phyloP scores from a whole-genome alignment of 192 early-diverging fungal genomes.

The Globomyces pollinis-pini region DNA sequence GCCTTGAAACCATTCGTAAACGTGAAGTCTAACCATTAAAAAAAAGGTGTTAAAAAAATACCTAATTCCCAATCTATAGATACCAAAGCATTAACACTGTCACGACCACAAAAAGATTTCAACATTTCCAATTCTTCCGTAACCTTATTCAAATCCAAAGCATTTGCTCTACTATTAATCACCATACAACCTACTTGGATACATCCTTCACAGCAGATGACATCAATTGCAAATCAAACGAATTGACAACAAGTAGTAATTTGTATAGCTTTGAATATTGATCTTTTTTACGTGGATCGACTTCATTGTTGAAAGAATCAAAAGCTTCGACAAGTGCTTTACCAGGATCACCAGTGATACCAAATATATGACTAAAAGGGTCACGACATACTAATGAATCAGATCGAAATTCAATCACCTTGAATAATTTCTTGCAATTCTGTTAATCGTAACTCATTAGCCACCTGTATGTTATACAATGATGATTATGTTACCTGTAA shows the following conservation, averaged over 20 bases:
- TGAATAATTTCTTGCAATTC: constrained; percentile 46
- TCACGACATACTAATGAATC: constrained; percentile 39
- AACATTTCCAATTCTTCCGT: constrained; percentile 47
- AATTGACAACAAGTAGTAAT: constrained; percentile 42
- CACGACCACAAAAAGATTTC: constrained; percentile 35
- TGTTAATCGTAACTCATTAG: constrained; percentile 35
- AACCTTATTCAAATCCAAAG: constrained; percentile 37
- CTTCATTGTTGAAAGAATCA: constrained; percentile 36
- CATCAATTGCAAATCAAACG: constrained; percentile 46
- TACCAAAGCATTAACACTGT: constrained; percentile 27
- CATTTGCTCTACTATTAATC: constrained; percentile 15
- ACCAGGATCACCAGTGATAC: constrained; percentile 19
- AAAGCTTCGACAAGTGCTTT: constrained; percentile 41
- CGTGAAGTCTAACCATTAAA: constrained; percentile 57
- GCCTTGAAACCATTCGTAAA: constrained; percentile 53
- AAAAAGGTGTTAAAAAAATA: neutral
- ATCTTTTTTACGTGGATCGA: constrained; percentile 34
- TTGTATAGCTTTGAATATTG: constrained; percentile 46
- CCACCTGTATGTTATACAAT: constrained; percentile 32
- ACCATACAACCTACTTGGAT: constrained; percentile 15
- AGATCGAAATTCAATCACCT: constrained; percentile 19
- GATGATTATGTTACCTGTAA: constrained; percentile 3
- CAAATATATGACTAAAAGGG: constrained; percentile 43
- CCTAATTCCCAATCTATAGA: constrained; percentile 47
- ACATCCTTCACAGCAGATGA: constrained; percentile 33